phyloP scores from a whole-genome alignment of 2,329 filamentous ascomycete genomes.

The Fusarium secorum region DNA sequence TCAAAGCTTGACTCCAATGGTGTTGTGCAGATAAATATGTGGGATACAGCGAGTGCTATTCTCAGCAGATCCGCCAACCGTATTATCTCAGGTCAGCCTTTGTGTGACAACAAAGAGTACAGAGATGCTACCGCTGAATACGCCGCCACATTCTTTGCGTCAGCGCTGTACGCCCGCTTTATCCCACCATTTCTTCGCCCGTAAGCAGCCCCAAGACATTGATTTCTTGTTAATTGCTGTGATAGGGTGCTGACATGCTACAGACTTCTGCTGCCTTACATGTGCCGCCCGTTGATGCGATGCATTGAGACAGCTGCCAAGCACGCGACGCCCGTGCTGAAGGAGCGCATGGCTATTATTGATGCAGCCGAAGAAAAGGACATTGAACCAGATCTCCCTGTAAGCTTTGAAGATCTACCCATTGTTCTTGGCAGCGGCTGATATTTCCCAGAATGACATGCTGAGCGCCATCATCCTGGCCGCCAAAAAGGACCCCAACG shows the following conservation, averaged over 20 bases:
- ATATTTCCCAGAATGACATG: constrained; percentile 16
- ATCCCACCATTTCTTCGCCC: constrained; percentile 25
- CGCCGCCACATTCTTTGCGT: constrained; percentile 21
- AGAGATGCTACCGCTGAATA: constrained; percentile 20
- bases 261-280: constrained; percentile 15
- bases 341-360: constrained; percentile 16
- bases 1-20: constrained; percentile 3
- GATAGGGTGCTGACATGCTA: neutral
- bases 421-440: neutral
- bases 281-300: constrained; percentile 19
- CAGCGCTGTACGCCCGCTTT: constrained; percentile 18
- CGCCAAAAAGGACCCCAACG: constrained; percentile 16
- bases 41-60: constrained; percentile 18
- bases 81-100: constrained; percentile 22
- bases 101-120: constrained; percentile 22
- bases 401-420: neutral
- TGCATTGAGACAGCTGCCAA: constrained; percentile 23
- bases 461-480: constrained; percentile 20
- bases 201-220: neutral
- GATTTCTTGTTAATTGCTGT: rapidly evolving
- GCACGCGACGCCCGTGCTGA: constrained; percentile 16
- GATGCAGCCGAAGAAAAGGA: constrained; percentile 11
- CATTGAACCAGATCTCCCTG: constrained; percentile 5
- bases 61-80: constrained; percentile 26
- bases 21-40: constrained; percentile 16